Conservation (phyloP, 2,329 filamentous ascomycete genomes). For the Ophiostoma ips region DNA sequence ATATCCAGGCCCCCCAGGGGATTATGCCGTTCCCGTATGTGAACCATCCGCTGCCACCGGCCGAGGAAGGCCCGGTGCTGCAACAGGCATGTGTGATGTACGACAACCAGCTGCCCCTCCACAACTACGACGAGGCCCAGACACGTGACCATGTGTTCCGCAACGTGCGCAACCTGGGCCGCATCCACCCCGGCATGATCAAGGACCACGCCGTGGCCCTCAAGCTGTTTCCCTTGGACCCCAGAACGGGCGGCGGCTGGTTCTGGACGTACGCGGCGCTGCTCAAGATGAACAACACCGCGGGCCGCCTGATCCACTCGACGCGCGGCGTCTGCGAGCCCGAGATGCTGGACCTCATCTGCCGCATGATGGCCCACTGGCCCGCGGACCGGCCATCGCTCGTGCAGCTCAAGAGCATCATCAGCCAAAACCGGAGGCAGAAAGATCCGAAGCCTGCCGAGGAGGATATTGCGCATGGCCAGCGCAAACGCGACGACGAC, state of each 20-base stretch:
- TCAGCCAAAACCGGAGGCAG: neutral
- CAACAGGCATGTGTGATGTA: neutral
- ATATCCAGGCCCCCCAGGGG: neutral
- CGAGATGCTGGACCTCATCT: constrained; percentile 1
- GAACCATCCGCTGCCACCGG: neutral
- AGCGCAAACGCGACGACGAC: constrained; percentile 1
- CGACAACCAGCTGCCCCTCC: neutral
- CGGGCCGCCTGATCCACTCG: neutral
- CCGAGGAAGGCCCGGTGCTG: neutral
- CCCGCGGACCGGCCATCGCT: neutral
- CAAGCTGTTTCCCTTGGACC: neutral
- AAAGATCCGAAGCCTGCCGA: neutral
- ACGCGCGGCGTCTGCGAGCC: neutral
- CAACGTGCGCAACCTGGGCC: neutral
- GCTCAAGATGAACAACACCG: neutral
- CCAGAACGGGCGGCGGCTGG: neutral
- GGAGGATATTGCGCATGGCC: neutral
- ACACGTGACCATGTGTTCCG: neutral
- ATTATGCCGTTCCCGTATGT: neutral
- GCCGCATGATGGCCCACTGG: constrained; percentile 8
- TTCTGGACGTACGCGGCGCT: constrained; percentile 9
- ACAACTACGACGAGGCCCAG: neutral
- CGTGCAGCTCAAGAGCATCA: neutral
- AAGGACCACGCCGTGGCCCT: neutral
- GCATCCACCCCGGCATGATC: neutral